phyloP scores from a whole-genome alignment of 805 yeast genomes.

The Ogataea thermomethanolica region DNA sequence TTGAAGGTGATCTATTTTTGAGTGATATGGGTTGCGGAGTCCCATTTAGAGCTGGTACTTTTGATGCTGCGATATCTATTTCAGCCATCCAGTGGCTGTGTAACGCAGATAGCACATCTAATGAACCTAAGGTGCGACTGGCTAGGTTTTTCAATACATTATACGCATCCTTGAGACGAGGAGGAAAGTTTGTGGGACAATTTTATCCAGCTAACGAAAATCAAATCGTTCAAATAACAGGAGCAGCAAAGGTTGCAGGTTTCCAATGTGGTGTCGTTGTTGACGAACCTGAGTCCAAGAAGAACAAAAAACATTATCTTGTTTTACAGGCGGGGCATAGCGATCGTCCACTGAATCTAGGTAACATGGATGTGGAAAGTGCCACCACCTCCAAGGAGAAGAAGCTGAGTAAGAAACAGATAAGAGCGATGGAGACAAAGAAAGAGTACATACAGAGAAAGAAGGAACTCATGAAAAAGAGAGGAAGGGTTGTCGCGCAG shows the following conservation, averaged over 20 bases:
- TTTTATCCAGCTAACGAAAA: conserved; percentile 90
- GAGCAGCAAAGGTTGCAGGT: conserved; percentile 90
- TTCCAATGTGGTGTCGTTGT: conserved; percentile 94
- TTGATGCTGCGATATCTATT: conserved; percentile 93
- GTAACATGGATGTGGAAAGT: conserved; percentile 78
- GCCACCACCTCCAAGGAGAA: conserved; percentile 37
- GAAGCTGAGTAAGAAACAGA: conserved; percentile 43
- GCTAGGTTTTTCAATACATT: conserved; percentile 82
- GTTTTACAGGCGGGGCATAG: conserved; percentile 84
- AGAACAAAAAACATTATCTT: conserved; percentile 84
- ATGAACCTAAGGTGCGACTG: conserved; percentile 81
- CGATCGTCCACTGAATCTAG: conserved; percentile 70
- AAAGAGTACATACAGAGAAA: conserved; percentile 84
- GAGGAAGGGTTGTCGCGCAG: conserved; percentile 85
- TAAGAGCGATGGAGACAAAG: conserved; percentile 61
- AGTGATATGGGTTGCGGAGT: conserved; percentile 93
- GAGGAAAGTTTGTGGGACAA: conserved; percentile 97
- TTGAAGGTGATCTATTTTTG: conserved; percentile 88
- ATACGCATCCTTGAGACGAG: conserved; percentile 81
- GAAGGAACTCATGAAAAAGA: conserved; percentile 87
- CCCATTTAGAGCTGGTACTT: conserved; percentile 93
- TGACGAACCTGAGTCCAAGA: conserved; percentile 90
- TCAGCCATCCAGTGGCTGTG: conserved; percentile 98
- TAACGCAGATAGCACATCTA: conserved; percentile 81
- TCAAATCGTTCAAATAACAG: conserved; percentile 73